A percentile compares a stretch with the other conserved stretches of the same genome.
These are phyloP conservation scores for Ceratobasidium sp. DNA, from an alignment of 1,284 basidiomycete species.

Conservation along the genomic window DNA sequence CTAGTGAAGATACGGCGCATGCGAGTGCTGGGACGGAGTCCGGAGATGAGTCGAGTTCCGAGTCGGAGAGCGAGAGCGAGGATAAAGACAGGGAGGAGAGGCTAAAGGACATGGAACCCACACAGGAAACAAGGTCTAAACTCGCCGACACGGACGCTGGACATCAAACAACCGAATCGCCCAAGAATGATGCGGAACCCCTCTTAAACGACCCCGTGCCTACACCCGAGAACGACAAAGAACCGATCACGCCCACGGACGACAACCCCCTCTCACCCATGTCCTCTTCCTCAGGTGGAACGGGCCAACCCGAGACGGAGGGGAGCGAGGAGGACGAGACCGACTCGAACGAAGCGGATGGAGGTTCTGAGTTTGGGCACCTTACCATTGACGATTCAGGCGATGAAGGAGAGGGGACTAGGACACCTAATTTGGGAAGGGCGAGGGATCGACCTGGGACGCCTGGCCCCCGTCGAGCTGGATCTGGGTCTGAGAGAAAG, in stretches of 20 bases:
- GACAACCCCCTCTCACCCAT: neutral
- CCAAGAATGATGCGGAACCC: neutral
- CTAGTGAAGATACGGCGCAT: conserved; percentile 28
- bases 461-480: neutral
- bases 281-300: neutral
- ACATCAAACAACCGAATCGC: neutral
- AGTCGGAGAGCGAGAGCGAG: neutral
- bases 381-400: conserved; percentile 4
- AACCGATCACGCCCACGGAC: neutral
- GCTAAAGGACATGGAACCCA: neutral
- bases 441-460: conserved; percentile 13
- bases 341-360: conserved; percentile 41
- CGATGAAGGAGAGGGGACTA: neutral
- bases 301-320: neutral
- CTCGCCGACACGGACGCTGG: too few relatives aligned
- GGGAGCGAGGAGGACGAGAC: conserved; percentile 32
- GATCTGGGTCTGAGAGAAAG: neutral
- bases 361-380: conserved; percentile 12
- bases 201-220: neutral
- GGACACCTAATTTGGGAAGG: conserved; percentile 3
- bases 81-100: neutral
- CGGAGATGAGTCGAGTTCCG: conserved; percentile 4
- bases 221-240: conserved; percentile 3
- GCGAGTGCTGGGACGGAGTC: conserved; percentile 26
- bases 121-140: neutral